phyloP scores from a whole-genome alignment of 2,329 filamentous ascomycete species.

The Triangularia setosa region DNA sequence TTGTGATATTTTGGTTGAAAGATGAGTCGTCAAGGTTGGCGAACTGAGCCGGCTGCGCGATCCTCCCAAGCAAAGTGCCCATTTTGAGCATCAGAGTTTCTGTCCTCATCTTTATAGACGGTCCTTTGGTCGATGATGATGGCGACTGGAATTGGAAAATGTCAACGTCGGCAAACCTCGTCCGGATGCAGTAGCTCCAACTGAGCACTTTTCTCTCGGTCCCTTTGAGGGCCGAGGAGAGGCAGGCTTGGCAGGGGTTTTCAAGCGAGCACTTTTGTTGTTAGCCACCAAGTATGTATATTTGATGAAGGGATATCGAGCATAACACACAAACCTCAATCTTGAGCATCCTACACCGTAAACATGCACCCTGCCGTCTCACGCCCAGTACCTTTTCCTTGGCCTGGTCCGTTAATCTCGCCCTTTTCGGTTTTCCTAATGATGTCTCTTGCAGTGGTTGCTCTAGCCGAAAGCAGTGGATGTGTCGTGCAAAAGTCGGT shows the following conservation, averaged over 20 bases:
- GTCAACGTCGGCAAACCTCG: conserved; percentile 30
- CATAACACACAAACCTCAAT: conserved; percentile 25
- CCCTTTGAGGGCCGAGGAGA: conserved; percentile 28
- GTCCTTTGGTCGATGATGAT: neutral
- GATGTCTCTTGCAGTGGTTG: neutral
- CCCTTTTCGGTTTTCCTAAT: conserved; percentile 1
- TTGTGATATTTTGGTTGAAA: conserved; percentile 28
- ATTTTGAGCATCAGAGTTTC: conserved; percentile 21
- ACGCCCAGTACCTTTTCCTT: conserved; percentile 27
- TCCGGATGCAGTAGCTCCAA: conserved; percentile 31
- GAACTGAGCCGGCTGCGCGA: conserved; percentile 23
- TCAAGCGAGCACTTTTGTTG: conserved; percentile 27
- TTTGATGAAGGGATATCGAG: neutral
- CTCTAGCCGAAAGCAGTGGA: conserved; percentile 19
- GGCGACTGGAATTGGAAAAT: conserved; percentile 22
- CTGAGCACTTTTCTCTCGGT: conserved; percentile 29
- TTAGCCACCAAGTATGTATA: neutral
- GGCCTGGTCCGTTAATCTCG: conserved; percentile 25
- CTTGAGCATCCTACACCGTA: conserved; percentile 30
- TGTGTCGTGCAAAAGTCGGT: conserved; percentile 6
- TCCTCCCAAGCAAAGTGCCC: conserved; percentile 23
- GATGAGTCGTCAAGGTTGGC: conserved; percentile 11
- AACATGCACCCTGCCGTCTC: conserved; percentile 28
- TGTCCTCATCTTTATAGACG: conserved; percentile 21
- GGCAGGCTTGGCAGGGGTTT: conserved; percentile 28